Base-by-base conservation (phyloP, 2,329 filamentous ascomycete genomes). In the Ceratocystis destructans region DNA sequence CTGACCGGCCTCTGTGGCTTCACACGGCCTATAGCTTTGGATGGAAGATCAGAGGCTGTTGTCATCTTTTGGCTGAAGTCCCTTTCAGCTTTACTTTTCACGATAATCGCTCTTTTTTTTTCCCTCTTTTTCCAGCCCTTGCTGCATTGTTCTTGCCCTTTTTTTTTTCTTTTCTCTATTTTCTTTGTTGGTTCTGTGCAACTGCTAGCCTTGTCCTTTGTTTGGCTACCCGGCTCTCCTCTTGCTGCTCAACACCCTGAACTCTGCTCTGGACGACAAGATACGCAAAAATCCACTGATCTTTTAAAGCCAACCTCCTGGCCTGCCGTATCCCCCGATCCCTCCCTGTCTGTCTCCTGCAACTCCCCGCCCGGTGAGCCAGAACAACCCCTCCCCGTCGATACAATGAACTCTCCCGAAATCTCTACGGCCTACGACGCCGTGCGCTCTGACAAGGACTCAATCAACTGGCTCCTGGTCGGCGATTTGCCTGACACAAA, bases 401-500 rank as follows among this genome's bases (percentile, higher is more conserved):
- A 48, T 20, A 67, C 22, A 50, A 68, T 79, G 73, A 77, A 84
- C 72, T 74, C 79, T 67, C 79, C 83, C 73, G 84, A 86, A 57
- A 82, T 88, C 71, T 76, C 79, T 66, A 78, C 80, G 64, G 86
- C 85, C 70, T 88, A 87, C 79, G 83, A 87, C 33, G 81, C 82
- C 68, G 84, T 88, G 66, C 84, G 85, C 68, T 82, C 79, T 70
- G 85, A 88, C 79, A 87, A 86, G 74, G 80, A 86, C 68, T 75
- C 78, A 66, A 83, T 79, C 69, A 87, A 85, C 76, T 88, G 85
- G 85, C 79, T 88, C 25, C 79, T 88, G 67, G 78, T 88, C 70
- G 85, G 83, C 70, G 82, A 87, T 75, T 79, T 80, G 10, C 75
- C 77, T 1, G 75, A 80, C 28, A 83, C 83, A 69, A 82, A 84